Base-by-base conservation (phyloP, 768 basidiomycete species). In the Agaricus bisporus region DNA sequence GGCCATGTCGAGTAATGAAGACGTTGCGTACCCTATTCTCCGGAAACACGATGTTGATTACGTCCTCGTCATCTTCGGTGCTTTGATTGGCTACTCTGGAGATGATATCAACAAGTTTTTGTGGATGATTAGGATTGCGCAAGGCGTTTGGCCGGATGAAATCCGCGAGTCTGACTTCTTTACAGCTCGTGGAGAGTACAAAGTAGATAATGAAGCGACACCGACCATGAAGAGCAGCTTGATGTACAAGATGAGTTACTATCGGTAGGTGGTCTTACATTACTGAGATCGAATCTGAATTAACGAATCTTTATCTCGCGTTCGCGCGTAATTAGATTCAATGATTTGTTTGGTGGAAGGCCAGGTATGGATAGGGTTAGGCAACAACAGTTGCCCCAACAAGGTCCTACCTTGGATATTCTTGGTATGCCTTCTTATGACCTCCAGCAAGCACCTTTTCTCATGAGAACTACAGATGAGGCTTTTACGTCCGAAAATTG, bases 101-200 rank as follows among this genome's bases (percentile, higher is more conserved):
- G 97, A 99, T 66, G 97, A 99, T 66, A 89, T 99, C 75, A 99
- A 99, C 82, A 99, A 99, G 72, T 99, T 98, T 81, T 71, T 99
- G 46, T 98, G 95, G 95, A 98, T 98, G 91, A 86, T 98, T 55
- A 83, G 91, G 51, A 92, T 93, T 59, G 83, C 91, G 4, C 93
- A 95, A 63, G 95, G 95, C 46, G 88, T 95, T 28, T 98, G 95
- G 95, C 97, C 97, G 0, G 93, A 98, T 35, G 97, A 98, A 70
- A 90, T 99, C 56, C 92, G 91, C 66, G 97, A 99, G 70, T 79
- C 85, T 36, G 88, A 88, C 66, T 99, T 90, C 74, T 99, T 99
- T 71, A 98, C 88, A 0, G 76, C 84, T 20, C 73, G 86, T 12
- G 97, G 97, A 42, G 97, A 98, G 66, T 99, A 98, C 72, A 83